Evolutionary conservation across 257 asterid genomes (phyloP), one percentile per base, ranked within the genome.

Genomic region (Solanum habrochaites): DNA sequence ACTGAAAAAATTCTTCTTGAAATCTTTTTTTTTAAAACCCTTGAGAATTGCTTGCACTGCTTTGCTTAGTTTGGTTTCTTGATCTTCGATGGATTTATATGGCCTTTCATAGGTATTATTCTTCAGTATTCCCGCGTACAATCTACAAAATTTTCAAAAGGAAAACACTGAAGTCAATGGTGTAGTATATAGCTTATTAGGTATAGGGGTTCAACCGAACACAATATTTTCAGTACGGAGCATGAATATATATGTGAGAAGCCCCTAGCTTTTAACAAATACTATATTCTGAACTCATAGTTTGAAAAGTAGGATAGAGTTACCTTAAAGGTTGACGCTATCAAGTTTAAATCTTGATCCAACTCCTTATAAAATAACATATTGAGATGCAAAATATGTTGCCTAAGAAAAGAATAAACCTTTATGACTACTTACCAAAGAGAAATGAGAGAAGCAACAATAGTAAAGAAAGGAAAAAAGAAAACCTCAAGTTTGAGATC

Each of bases 41-140:
- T 85, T 89, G 62, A 91, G 35, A 37, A 91, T 92, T 69, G 91
- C 88, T 89, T 91, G 92, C 23, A 88, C 90, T 10, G 92, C 91
- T 77, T 62, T 62, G 37, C 87, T 87, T 39, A 39, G 7, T 39
- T 39, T 23, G 93, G 89, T 69, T 39, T 39, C 8, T 39, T 88
- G 93, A 82, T 87, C 88, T 43, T 87, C 89, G 47, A 91, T 91
- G 23, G 45, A 85, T 70, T 82, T 20, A 77, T 88, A 91, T 31
- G 85, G n/a, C n/a, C n/a, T n/a, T n/a, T 87, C 86, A n/a, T 89
- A 87, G 12, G 89, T 91, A 80, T 87, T 87, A 29, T 80, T 89
- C 89, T 91, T 91, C 93, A 20, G n/a, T 85, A 89, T 5, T 91
- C 92, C 56, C 62, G 49, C n/a, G 75, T 88, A 91, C 42, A 52